These are phyloP conservation scores for Penicillium sp. DNA, from an alignment of 2,329 filamentous ascomycete genomes.

Conservation along the genomic window DNA sequence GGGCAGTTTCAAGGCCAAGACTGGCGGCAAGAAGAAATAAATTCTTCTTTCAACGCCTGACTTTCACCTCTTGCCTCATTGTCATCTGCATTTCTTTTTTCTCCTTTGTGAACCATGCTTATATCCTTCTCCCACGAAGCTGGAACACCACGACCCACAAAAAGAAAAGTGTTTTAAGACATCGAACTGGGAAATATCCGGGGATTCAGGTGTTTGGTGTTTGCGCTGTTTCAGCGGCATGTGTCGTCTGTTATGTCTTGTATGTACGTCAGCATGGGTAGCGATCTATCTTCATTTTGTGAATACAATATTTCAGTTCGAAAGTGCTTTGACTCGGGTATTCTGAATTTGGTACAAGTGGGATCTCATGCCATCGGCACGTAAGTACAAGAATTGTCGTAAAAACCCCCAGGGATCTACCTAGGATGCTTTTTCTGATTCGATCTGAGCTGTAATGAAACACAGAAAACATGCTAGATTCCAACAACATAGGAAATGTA, in stretches of 20 bases:
- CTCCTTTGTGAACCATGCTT: slow-evolving; percentile 4
- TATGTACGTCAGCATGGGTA: slow-evolving; percentile 29
- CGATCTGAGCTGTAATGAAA: slow-evolving; percentile 12
- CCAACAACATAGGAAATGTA: slow-evolving; percentile 27
- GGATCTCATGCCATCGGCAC: too few relatives aligned
- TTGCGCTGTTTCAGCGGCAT: slow-evolving; percentile 25
- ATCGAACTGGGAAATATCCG: slow-evolving; percentile 28
- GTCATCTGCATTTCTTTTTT: slow-evolving; percentile 7
- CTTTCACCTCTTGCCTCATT: not conserved
- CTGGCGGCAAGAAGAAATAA: slow-evolving; percentile 43
- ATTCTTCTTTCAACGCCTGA: not conserved
- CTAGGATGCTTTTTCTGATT: slow-evolving; percentile 6
- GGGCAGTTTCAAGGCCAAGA: slow-evolving; percentile 61
- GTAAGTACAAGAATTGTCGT: too few relatives aligned
- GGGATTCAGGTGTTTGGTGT: slow-evolving; percentile 27
- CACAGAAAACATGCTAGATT: slow-evolving; percentile 25
- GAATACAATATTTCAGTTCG: slow-evolving; percentile 24
- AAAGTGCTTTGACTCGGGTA: not conserved
- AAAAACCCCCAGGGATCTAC: too few relatives aligned
- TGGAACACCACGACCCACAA: slow-evolving; percentile 12
- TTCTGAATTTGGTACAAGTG: not conserved
- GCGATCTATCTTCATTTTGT: slow-evolving; percentile 26
- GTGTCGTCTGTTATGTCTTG: slow-evolving; percentile 18
- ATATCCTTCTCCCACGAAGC: not conserved
- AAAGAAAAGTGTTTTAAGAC: slow-evolving; percentile 23